Conservation (phyloP, 805 yeast species). For the Wickerhamomyces sydowiorum region DNA sequence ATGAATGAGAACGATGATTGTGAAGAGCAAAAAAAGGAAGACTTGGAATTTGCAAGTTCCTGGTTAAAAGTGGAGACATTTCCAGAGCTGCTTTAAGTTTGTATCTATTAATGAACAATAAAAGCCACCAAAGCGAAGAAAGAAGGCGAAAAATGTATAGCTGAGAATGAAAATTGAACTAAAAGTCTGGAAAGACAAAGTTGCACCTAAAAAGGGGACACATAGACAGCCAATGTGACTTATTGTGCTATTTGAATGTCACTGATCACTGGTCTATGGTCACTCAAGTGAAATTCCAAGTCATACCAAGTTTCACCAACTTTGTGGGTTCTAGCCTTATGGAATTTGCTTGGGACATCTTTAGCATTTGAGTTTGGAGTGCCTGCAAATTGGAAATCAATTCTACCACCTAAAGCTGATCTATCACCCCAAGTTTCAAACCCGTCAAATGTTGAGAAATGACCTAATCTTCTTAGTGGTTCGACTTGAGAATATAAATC, state of each 20-base stretch:
- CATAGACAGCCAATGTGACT: no score
- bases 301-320: conserved; percentile 33
- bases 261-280: conserved; percentile 38
- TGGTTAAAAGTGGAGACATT: no score
- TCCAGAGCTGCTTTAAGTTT: no score
- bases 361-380: conserved; percentile 10
- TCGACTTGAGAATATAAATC: conserved; percentile 23
- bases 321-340: conserved; percentile 23
- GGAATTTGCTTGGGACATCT: conserved; percentile 8
- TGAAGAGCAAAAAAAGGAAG: no score
- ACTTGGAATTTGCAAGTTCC: no score
- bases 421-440: conserved; percentile 23
- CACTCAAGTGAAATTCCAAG: conserved; percentile 25
- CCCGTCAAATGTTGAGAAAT: conserved; percentile 35
- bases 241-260: not conserved
- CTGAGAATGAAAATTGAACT: not conserved
- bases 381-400: conserved; percentile 35
- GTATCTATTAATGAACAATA: no score
- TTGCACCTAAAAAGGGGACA: not conserved
- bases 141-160: no score
- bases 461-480: conserved; percentile 25
- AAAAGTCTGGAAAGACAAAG: no score
- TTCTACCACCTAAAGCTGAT: conserved; percentile 23
- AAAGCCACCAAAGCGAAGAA: no score
- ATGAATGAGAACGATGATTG: no score